Conservation (phyloP, 75 land plant genomes). For the Isoetes taiwanensis region DNA sequence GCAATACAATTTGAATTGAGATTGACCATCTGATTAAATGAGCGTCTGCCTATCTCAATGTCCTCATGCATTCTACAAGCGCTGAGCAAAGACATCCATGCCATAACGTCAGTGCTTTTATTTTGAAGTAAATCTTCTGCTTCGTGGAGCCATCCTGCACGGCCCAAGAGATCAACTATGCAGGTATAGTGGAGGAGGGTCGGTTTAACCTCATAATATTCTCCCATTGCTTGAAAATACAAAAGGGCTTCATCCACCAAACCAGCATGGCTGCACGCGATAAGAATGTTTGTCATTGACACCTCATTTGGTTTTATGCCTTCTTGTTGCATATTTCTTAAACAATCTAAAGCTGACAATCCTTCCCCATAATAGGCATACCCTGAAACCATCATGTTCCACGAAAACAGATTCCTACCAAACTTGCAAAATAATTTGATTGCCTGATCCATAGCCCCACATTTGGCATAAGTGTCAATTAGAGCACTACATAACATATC, state of each 20-base stretch:
- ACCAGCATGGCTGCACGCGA: conserved; percentile 33
- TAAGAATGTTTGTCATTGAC: conserved; percentile 24
- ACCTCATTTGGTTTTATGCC: conserved; percentile 17
- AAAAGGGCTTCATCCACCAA: conserved; percentile 21
- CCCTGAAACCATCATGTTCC: conserved; percentile 37
- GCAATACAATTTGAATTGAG: no score
- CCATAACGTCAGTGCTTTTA: conserved; percentile 24
- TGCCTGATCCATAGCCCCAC: conserved; percentile 16
- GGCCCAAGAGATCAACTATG: conserved; percentile 33
- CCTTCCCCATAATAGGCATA: conserved; percentile 36
- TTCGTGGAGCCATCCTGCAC: conserved; percentile 24
- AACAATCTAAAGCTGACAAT: conserved; percentile 17
- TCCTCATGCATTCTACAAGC: conserved; percentile 33
- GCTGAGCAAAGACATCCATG: conserved; percentile 25
- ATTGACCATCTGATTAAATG: no score
- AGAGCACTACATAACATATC: conserved; percentile 20
- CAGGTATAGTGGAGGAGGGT: conserved; percentile 36
- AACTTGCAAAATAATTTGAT: conserved; percentile 17
- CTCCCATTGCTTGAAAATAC: conserved; percentile 26
- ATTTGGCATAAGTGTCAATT: conserved; percentile 29
- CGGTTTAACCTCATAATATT: conserved; percentile 24
- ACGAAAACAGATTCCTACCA: conserved; percentile 24
- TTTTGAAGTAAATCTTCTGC: conserved; percentile 23
- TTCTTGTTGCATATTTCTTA: conserved; percentile 17
- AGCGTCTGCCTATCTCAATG: conserved; percentile 18